phyloP scores from a whole-genome alignment of 1,284 basidiomycete genomes.

The Testicularia cyperi region DNA sequence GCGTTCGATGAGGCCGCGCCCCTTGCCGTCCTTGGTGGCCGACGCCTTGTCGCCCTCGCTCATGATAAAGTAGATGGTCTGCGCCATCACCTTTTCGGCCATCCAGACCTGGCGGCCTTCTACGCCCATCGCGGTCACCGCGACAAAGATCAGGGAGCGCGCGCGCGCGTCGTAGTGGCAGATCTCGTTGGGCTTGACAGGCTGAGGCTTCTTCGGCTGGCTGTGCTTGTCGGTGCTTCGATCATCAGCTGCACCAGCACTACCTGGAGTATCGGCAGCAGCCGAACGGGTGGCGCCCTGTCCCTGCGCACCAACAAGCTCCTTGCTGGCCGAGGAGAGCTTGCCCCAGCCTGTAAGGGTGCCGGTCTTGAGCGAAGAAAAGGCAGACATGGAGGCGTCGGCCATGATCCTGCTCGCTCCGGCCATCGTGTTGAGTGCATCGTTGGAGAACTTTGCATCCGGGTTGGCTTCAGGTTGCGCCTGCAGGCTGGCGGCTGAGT shows the following conservation, averaged over 20 bases:
- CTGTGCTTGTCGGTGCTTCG: not conserved
- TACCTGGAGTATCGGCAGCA: not conserved
- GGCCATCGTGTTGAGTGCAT: slow-evolving; percentile 2
- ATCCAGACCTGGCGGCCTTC: slow-evolving; percentile 29
- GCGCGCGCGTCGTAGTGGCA: slow-evolving; percentile 54
- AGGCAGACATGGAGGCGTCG: slow-evolving; percentile 24
- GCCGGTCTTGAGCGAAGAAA: slow-evolving; percentile 26
- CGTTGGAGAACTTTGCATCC: not conserved
- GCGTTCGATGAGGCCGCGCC: slow-evolving; percentile 41
- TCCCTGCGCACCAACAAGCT: slow-evolving; percentile 10
- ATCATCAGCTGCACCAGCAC: not conserved
- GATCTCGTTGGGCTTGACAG: slow-evolving; percentile 50
- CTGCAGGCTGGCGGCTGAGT: not conserved
- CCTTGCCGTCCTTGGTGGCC: slow-evolving; percentile 29
- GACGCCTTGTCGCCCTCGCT: slow-evolving; percentile 35
- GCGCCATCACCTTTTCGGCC: slow-evolving; percentile 52
- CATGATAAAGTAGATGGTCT: slow-evolving; percentile 54
- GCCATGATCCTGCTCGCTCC: slow-evolving; percentile 19
- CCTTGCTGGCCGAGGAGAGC: slow-evolving; percentile 28
- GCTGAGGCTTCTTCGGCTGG: slow-evolving; percentile 6
- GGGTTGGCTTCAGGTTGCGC: not conserved
- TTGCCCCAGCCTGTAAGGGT: slow-evolving; percentile 31
- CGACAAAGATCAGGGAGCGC: slow-evolving; percentile 49
- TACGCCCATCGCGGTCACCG: slow-evolving; percentile 44
- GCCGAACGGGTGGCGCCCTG: too few species aligned